A percentile compares a stretch with the other conserved stretches of the same genome.
These are phyloP conservation scores for Claviceps sp. DNA, from an alignment of 2,329 filamentous ascomycete species.

Conservation along the genomic window DNA sequence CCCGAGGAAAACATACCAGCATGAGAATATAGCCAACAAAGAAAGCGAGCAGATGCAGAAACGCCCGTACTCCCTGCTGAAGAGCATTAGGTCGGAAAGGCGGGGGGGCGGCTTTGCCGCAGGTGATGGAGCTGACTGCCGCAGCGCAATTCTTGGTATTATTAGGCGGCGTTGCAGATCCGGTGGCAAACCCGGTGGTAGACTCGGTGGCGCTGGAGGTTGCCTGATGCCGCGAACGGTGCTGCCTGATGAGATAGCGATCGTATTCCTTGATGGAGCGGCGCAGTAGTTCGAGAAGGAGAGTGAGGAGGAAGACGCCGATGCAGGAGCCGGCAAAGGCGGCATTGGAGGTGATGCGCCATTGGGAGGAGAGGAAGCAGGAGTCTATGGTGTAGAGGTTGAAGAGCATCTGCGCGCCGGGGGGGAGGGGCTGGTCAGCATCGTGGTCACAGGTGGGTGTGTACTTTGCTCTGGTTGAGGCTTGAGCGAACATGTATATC, in stretches of 20 bases:
- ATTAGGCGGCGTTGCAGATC: neutral
- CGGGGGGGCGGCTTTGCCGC: constrained; percentile 13
- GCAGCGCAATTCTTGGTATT: constrained; percentile 10
- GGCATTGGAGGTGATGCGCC: constrained; percentile 54
- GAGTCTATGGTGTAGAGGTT: constrained; percentile 63
- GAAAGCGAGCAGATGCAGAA: constrained; percentile 59
- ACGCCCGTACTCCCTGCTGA: constrained; percentile 53
- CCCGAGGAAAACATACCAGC: constrained; percentile 26
- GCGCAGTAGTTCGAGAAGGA: constrained; percentile 59
- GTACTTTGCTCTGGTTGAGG: no score
- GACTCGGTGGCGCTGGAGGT: constrained; percentile 3
- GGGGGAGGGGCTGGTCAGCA: neutral
- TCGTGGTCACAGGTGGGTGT: no score
- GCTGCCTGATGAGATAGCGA: constrained; percentile 44
- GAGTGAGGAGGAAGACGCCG: constrained; percentile 60
- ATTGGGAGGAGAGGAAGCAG: constrained; percentile 54
- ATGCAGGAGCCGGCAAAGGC: constrained; percentile 75
- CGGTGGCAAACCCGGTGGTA: neutral
- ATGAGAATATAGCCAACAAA: constrained; percentile 69
- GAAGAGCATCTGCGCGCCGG: constrained; percentile 53
- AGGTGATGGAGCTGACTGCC: constrained; percentile 3
- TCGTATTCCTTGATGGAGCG: constrained; percentile 62
- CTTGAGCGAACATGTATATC: no score
- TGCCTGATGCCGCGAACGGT: constrained; percentile 21
- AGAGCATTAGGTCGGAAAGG: constrained; percentile 42